Percentiles rank a stretch among this genome's conserved stretches.
phyloP scores from a whole-genome alignment of 2,329 filamentous ascomycete genomes.

The Verticillium tricorpus region DNA sequence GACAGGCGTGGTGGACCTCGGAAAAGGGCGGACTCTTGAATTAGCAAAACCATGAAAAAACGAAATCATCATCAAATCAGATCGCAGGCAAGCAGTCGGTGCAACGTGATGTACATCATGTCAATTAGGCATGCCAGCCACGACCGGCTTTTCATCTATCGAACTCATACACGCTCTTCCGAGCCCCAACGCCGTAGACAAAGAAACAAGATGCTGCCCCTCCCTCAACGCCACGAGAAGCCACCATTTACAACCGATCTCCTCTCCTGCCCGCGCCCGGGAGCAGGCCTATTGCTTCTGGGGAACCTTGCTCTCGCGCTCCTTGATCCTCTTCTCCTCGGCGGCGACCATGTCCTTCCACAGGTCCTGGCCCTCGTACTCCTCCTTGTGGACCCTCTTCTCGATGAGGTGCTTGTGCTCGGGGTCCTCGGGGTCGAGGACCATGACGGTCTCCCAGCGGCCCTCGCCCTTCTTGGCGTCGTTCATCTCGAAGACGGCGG shows the following conservation, averaged over 20 bases:
- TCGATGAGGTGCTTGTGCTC: conserved; percentile 79
- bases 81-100: background rate
- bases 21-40: background rate
- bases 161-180: background rate
- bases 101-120: background rate
- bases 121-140: background rate
- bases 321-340: conserved; percentile 60
- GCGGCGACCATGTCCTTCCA: conserved; percentile 91
- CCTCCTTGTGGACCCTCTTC: conserved; percentile 82
- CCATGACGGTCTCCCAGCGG: conserved; percentile 79
- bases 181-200: background rate
- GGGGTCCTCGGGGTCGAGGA: conserved; percentile 76
- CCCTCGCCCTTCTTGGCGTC: conserved; percentile 74
- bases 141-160: background rate
- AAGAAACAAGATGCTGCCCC: background rate
- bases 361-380: conserved; percentile 83
- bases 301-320: conserved; percentile 25
- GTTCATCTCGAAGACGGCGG: conserved; percentile 72
- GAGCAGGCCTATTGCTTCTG: background rate
- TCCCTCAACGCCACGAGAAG: background rate
- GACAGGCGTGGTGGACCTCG: no score
- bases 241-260: no score
- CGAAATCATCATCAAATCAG: background rate
- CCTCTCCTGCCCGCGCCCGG: no score
- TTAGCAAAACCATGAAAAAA: background rate